Evolutionary conservation across 805 yeast genomes (phyloP).

Genomic region (Lipomyces yamadae): DNA sequence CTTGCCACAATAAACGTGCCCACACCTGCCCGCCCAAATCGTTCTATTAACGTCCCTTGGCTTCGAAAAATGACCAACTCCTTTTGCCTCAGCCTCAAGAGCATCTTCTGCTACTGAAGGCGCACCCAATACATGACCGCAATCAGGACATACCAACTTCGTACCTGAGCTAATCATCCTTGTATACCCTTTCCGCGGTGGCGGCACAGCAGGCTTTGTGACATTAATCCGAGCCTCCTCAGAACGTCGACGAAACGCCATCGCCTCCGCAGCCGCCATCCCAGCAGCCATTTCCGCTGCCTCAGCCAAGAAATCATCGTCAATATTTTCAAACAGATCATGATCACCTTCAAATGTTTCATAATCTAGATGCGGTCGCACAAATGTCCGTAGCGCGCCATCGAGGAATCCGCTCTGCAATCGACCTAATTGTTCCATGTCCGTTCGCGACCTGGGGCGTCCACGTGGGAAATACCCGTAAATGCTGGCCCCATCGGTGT

Average conservation of each 20-base stretch:
- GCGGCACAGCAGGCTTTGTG: slow-evolving; percentile 8
- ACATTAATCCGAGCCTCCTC: slow-evolving; percentile 5
- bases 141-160: slow-evolving; percentile 25
- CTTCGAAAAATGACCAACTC: background rate
- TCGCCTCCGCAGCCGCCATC: background rate
- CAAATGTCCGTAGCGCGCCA: background rate
- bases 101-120: slow-evolving; percentile 6
- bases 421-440: background rate
- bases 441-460: background rate
- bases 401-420: slow-evolving; percentile 1
- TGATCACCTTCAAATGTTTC: background rate
- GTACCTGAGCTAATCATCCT: slow-evolving; percentile 20
- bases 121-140: slow-evolving; percentile 25
- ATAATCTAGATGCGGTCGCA: slow-evolving; percentile 9
- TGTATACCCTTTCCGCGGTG: slow-evolving; percentile 24
- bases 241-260: slow-evolving; percentile 1
- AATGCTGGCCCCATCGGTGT: background rate
- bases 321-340: background rate
- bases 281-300: background rate
- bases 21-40: slow-evolving; percentile 34
- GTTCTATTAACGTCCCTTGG: slow-evolving; percentile 12
- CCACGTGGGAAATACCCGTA: background rate
- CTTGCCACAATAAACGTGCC: slow-evolving; percentile 36
- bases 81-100: slow-evolving; percentile 7
- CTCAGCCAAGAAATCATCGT: background rate